Base-by-base conservation (phyloP, 306 rosid genomes). In the Vigna radiata region DNA sequence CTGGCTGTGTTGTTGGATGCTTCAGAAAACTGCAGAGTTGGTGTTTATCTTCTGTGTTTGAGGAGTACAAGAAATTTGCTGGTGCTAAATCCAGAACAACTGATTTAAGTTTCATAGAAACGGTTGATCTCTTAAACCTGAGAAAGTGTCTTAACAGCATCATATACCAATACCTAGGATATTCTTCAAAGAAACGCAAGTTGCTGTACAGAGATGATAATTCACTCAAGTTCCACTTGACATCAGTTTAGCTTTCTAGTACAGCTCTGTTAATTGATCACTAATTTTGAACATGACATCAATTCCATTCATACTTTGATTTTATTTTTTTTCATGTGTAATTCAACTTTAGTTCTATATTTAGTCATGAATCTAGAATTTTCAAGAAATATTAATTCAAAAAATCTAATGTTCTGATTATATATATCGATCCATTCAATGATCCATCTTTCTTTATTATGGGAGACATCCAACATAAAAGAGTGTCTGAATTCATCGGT, bases 1-100 rank as follows among this genome's bases (percentile, higher is more conserved):
- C 96, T 0, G 96, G 97, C 17, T 87, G 92, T 31, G 86, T 90
- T 9, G 93, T 90, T 19, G 97, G 95, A 70, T 90, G 97, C 89
- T 82, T 90, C 71, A 80, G 97, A 33, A 92, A 92, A 77, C 73
- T 90, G 64, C 96, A 90, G 96, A 87, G 85, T 67, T 90, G 96
- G 97, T 90, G 97, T 44, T 64, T 87, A 87, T 23, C 87, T 8
- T 88, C 89, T 25, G 93, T 85, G 87, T 78, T 81, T 49, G 96
- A 88, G 83, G 96, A 92, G 83, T 92, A 90, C 83, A 75, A 84
- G 80, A 70, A 70, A 49, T 92, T 90, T 50, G 91, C 97, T 1
- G 96, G 93, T 8, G 61, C 88, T 52, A 92, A 90, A 73, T 83
- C 90, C 0, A 86, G 96, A 79, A 23, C n/a, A 7, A 84, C 91